A percentile compares a stretch with the other conserved stretches of the same genome.
These are phyloP conservation scores for Serendipita sp. DNA, from an alignment of 768 basidiomycete species.

Conservation along the genomic window DNA sequence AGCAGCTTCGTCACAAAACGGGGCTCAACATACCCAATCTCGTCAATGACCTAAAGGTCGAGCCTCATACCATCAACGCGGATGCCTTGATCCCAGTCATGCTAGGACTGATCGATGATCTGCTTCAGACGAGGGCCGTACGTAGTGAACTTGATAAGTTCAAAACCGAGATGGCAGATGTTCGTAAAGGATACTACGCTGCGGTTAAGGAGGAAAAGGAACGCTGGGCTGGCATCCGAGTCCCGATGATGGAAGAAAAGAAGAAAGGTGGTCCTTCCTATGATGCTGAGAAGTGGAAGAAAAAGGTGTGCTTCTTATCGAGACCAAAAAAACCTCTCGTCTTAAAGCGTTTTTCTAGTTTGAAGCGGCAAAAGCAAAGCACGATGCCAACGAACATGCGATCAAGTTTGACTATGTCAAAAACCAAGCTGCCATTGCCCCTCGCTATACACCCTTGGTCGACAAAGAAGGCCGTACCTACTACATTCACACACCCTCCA, in stretches of 20 bases:
- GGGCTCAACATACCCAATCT: background rate
- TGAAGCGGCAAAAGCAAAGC: constrained; percentile 3
- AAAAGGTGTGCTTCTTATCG: background rate
- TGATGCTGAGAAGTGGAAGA: background rate
- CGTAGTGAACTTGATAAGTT: background rate
- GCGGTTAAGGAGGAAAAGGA: background rate
- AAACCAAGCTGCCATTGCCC: background rate
- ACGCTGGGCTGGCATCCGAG: background rate
- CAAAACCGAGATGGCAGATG: background rate
- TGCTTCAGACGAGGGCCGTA: background rate
- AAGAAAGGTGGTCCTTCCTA: background rate
- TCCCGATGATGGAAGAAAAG: background rate
- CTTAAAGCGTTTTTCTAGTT: background rate
- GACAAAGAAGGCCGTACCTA: background rate
- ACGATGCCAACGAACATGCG: background rate
- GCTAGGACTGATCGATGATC: background rate
- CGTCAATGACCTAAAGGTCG: background rate
- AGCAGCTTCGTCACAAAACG: background rate
- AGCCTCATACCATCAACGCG: background rate
- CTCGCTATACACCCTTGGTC: background rate
- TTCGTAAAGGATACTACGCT: background rate
- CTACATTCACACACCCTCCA: background rate
- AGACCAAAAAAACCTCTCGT: background rate
- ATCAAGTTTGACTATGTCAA: background rate
- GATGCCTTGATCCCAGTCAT: background rate